Evolutionary conservation across 179 eudicot genomes (phyloP), one percentile per base, ranked within the genome.

Genomic region (Camellia oleifera): DNA sequence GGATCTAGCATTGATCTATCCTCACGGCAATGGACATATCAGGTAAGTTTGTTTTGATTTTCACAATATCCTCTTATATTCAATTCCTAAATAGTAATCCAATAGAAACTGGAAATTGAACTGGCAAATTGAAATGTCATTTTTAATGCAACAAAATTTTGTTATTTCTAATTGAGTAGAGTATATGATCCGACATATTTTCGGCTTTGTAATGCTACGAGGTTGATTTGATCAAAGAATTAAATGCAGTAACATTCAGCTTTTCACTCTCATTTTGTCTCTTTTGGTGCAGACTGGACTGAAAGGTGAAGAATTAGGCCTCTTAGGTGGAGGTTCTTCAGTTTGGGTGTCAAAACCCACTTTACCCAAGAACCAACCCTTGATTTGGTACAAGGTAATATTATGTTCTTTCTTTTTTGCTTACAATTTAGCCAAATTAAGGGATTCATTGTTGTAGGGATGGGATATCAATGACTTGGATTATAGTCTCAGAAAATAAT

Each of bases 361-460:
- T n/a, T 83, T 93, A 57, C 98, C 97, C 74, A 89, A 81, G 82
- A 88, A 90, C 65, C 92, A 89, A 79, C 97, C 97, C 45, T 77
- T 96, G 81, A 90, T 87, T 64, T 96, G 99, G 99, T 96, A 96
- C 92, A 94, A 90, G 98, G 99, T 96, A 62, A 56, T 56, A 69
- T 60, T 46, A 15, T 11, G 9, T 6, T 18, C 18, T 71, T 48
- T 70, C 10, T 5, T 69, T 67, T 18, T 58, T 5, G 2, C 4
- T 26, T 54, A 6, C 32, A 14, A 42, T 58, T 58, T 75, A 42
- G 77, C 48, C 52, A 60, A 56, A 58, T 17, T n/a, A 60, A 42
- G 54, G 23, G 23, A 20, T 20, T 42, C 8, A 44, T 62, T 46
- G 4, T 13, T 20, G 42, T 14, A 18, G 48, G n/a, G 56, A 46